phyloP scores from a whole-genome alignment of 1,284 basidiomycete genomes.

The Moniliophthora roreri region DNA sequence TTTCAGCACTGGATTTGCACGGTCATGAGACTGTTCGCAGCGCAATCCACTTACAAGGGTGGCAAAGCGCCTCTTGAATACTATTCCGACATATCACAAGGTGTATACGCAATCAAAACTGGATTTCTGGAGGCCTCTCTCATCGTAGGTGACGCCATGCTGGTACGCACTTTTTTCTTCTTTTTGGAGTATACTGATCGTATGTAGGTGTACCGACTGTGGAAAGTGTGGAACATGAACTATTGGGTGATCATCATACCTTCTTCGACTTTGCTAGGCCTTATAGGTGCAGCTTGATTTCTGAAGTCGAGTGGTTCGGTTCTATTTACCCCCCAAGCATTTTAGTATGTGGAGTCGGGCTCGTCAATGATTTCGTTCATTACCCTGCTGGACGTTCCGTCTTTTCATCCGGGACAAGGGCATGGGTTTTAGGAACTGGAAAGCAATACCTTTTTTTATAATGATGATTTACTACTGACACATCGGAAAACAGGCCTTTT shows the following conservation, averaged over 20 bases:
- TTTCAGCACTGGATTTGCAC: conserved; percentile 17
- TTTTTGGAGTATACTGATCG: not conserved
- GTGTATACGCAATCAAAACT: conserved; percentile 12
- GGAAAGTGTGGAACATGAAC: conserved; percentile 15
- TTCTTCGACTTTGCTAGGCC: conserved; percentile 7
- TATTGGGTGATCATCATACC: conserved; percentile 16
- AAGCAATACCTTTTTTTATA: not conserved
- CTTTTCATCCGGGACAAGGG: not conserved
- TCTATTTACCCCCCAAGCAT: not conserved
- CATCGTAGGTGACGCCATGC: conserved; percentile 15
- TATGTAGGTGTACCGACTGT: conserved; percentile 18
- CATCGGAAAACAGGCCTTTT: too few relatives aligned
- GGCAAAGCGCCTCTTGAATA: conserved; percentile 7
- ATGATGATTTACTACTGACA: too few relatives aligned
- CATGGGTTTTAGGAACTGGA: not conserved
- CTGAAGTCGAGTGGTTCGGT: not conserved
- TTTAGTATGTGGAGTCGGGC: conserved; percentile 4
- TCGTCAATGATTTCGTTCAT: conserved; percentile 11
- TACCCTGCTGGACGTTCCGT: conserved; percentile 3
- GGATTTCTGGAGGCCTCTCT: conserved; percentile 12
- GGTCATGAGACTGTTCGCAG: conserved; percentile 13
- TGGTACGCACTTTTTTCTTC: conserved; percentile 11
- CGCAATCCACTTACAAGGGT: conserved; percentile 9
- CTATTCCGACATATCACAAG: conserved; percentile 14
- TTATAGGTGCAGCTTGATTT: conserved; percentile 10